Conservation (phyloP, 2,329 filamentous ascomycete species). For the Penicillium rolfsii region DNA sequence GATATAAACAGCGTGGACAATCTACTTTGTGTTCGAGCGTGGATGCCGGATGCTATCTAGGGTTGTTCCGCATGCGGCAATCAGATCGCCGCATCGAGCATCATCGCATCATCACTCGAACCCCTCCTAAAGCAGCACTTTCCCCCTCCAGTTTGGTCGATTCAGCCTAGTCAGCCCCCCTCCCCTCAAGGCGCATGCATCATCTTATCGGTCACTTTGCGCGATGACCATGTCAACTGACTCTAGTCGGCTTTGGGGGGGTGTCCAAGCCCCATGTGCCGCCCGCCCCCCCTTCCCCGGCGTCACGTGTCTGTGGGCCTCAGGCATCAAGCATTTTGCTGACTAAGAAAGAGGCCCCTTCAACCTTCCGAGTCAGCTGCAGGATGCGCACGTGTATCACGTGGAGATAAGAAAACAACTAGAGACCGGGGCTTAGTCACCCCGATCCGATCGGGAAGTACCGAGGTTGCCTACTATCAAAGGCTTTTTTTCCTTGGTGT, state of each 20-base stretch:
- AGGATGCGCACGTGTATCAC: not conserved
- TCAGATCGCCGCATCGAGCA: constrained; percentile 31
- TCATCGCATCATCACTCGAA: constrained; percentile 28
- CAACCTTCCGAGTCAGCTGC: not conserved
- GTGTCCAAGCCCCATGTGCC: constrained; percentile 20
- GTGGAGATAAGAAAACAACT: constrained; percentile 8
- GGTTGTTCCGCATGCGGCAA: constrained; percentile 35
- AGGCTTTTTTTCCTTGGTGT: not conserved
- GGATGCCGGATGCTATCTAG: constrained; percentile 20
- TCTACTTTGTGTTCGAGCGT: constrained; percentile 5
- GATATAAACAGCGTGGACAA: constrained; percentile 2
- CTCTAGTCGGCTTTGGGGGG: not conserved
- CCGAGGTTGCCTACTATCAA: constrained; percentile 24
- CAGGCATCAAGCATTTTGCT: not conserved
- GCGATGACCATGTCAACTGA: constrained; percentile 30
- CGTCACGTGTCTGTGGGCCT: not conserved
- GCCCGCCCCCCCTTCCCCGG: constrained; percentile 5
- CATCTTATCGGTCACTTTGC: not conserved
- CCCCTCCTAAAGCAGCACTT: not conserved
- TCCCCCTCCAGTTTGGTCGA: not conserved
- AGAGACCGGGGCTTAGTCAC: constrained; percentile 3
- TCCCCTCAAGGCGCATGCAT: constrained; percentile 6
- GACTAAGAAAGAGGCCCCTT: not conserved
- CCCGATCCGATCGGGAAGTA: constrained; percentile 10
- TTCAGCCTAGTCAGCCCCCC: not conserved